Base-by-base conservation (phyloP, 805 yeast genomes). In the Wickerhamiella hasegawae region DNA sequence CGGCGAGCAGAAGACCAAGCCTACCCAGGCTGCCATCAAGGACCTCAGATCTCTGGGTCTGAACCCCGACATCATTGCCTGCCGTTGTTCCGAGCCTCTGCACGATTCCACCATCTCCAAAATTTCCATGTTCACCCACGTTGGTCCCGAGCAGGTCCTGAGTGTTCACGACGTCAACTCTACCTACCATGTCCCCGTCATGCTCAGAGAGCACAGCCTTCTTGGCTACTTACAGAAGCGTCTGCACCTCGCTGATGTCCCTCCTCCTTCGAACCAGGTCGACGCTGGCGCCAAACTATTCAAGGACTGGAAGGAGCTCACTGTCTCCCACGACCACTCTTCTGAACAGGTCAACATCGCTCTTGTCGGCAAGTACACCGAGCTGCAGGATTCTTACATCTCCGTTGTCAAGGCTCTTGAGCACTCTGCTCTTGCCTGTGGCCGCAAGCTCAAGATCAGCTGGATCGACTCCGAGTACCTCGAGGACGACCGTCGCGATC, bases 41-140 rank as follows among this genome's bases (percentile, higher is more conserved):
- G 98, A 90, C 59, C 70, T 90, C 60, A 78, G 99, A 62, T 80
- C 94, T 32, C 65, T 87, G 41, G 99, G 99, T 51, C 71, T 90
- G 56, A 73, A 76, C 26, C 97, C 97, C 16, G 97, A 90, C 59
- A 77, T 90, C 73, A 83, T 90, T 63, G 98, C 97, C 39, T 87
- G 97, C 66, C 75, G 99, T 65, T 90, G 99, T 66, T 68, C 82
- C 35, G 79, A 79, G 46, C 69, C 70, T 52, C 69, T 90, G 48
- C 93, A 80, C 51, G 60, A 62, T 39, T 73, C 84, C 45, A 84
- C 95, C n/a, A 81, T 78, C 53, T 87, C 80, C 45, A 90, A 90
- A 63, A 87, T 90, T 53, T 90, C 96, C 40, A 90, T 90, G 97
- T 90, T 90, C 63, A 87, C 97, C 60, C 97, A 90, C 54, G 98